A percentile compares a stretch with the other conserved stretches of the same genome.
Evolutionary conservation across 257 asterid genomes (phyloP).

Genomic region (Lavandula angustifolia): DNA sequence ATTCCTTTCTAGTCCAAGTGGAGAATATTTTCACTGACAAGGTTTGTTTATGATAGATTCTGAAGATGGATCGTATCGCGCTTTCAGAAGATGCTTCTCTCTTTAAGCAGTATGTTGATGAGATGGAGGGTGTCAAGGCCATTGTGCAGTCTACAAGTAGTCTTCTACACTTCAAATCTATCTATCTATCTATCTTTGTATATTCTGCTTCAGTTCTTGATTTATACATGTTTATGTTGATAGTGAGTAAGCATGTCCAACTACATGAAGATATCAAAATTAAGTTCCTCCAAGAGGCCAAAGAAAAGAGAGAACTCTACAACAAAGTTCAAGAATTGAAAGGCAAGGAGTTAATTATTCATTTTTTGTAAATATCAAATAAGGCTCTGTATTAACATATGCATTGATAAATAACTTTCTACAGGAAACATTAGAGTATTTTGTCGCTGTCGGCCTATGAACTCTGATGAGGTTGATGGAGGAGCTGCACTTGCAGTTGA

Average conservation of each 20-base stretch:
- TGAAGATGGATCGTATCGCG: constrained; percentile 79
- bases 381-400: constrained; percentile 11
- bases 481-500: constrained; percentile 72
- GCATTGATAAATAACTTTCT: constrained; percentile 23
- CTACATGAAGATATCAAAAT: constrained; percentile 64
- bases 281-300: constrained; percentile 66
- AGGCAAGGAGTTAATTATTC: constrained; percentile 46
- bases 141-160: constrained; percentile 64
- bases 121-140: constrained; percentile 58
- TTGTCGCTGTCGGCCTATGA: constrained; percentile 96
- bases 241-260: constrained; percentile 62
- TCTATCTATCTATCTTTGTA: constrained; percentile 7
- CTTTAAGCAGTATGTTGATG: constrained; percentile 58
- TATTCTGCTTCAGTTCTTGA: background rate
- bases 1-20: constrained; percentile 11
- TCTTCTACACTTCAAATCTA: constrained; percentile 4
- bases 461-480: constrained; percentile 60
- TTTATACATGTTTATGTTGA: constrained; percentile 27
- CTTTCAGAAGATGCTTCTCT: constrained; percentile 70
- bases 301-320: constrained; percentile 80
- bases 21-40: constrained; percentile 5
- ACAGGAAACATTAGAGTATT: constrained; percentile 96
- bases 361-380: constrained; percentile 8
- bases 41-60: constrained; percentile 49
- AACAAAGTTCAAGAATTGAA: constrained; percentile 85